Conservation (phyloP, 495 filamentous ascomycete genomes). For the Cetradonia linearis region DNA sequence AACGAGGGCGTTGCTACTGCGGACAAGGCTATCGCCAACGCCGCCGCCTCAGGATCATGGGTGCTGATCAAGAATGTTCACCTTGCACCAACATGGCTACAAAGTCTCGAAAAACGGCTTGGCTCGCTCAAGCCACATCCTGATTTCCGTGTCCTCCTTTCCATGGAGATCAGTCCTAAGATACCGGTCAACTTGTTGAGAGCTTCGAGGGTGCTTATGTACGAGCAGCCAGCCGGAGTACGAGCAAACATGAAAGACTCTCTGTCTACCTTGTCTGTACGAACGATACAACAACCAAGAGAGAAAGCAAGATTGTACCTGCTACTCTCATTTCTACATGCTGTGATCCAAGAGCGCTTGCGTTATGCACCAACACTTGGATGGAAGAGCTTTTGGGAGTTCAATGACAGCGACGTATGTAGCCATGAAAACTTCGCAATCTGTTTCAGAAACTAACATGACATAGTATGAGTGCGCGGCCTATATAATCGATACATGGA, state of each 20-base stretch:
- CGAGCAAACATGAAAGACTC: conserved; percentile 99
- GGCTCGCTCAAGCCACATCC: conserved; percentile 88
- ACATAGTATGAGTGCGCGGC: conserved; percentile 89
- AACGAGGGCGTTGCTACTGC: conserved; percentile 85
- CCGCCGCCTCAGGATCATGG: conserved; percentile 87
- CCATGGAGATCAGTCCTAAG: conserved; percentile 94
- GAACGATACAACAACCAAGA: conserved; percentile 71
- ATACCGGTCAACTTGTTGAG: conserved; percentile 94
- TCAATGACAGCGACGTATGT: conserved; percentile 98
- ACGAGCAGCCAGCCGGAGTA: conserved; percentile 93
- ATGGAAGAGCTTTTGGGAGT: conserved; percentile 99
- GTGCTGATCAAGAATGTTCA: conserved; percentile 99
- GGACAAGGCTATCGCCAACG: conserved; percentile 90
- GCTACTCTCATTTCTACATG: conserved; percentile 86
- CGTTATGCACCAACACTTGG: conserved; percentile 91
- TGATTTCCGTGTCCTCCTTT: conserved; percentile 92
- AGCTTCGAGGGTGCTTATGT: conserved; percentile 90
- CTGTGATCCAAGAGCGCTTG: conserved; percentile 89
- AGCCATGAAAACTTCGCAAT: conserved; percentile 4
- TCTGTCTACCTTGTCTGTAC: conserved; percentile 66
- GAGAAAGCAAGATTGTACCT: conserved; percentile 89
- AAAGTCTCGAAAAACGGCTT: conserved; percentile 92
- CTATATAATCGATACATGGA: conserved; percentile 92
- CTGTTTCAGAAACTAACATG: conserved; percentile 2
- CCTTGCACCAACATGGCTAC: conserved; percentile 88